Evolutionary conservation across 2,329 filamentous ascomycete species (phyloP), one percentile per base, ranked within the genome.

Genomic region (Cladosporium sp.): DNA sequence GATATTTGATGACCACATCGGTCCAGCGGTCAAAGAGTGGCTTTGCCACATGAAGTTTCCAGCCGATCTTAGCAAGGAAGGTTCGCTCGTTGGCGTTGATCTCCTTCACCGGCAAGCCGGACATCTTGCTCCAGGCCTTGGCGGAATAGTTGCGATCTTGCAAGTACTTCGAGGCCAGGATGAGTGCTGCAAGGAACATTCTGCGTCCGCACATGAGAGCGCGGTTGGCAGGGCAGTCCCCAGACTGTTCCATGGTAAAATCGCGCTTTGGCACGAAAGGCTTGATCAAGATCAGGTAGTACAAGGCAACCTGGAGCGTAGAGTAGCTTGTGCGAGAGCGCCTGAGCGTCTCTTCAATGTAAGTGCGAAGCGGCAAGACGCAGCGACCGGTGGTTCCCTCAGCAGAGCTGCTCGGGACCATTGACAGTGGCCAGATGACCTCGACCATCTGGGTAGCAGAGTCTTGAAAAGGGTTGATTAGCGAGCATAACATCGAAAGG

Each of bases 101-200:
- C 80, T 99, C 95, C 65, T 87, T 83, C 3, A 93, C 93, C 76
- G 91, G 92, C 65, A 99, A 84, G n/a, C 95, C 95, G 21, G 95
- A 98, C 72, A 99, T 99, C 83, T 97, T 98, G 79, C 94, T 98
- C 95, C 95, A 99, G 50, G 95, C 95, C 65, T 94, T 89, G 58
- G 95, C 93, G 16, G 95, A 98, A 80, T 96, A 99, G 80, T 98
- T 99, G 72, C 94, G 90, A 77, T 99, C 95, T 79, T 99, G 95
- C 56, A 99, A 83, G 77, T 98, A 99, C 82, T 99, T 99, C 40
- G 95, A 98, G 1, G 95, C 95, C 65, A 99, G 84, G 70, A 99
- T 98, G 67, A 99, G 84, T 57, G 94, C 93, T 12, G 95, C 89
- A 63, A 99, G 85, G 77, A 99, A 98, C 94, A 98, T 98, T 74